phyloP scores from a whole-genome alignment of 805 yeast species.

The Yarrowia bubula region DNA sequence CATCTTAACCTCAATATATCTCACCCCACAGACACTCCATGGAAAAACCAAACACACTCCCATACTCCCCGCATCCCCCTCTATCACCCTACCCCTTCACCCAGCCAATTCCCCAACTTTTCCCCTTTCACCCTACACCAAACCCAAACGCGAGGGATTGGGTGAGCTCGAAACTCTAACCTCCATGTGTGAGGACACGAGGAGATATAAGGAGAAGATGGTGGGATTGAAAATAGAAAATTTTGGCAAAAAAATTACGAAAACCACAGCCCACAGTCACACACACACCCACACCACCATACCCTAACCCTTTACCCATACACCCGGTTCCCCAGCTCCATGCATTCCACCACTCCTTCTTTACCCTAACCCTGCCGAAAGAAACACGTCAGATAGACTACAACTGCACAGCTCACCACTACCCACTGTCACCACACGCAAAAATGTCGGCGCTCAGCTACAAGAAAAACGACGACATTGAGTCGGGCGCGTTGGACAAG shows the following conservation, averaged over 20 bases:
- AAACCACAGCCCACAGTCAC: no score
- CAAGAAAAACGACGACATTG: conserved; percentile 79
- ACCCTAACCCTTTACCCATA: no score
- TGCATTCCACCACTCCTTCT: neutral
- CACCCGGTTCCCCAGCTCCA: no score
- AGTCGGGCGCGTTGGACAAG: conserved; percentile 77
- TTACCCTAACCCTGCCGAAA: conserved; percentile 15
- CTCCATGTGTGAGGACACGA: no score
- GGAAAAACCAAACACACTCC: neutral
- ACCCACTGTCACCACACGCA: neutral
- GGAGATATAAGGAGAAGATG: no score
- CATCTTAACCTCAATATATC: no score
- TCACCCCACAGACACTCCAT: no score
- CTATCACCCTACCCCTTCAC: neutral
- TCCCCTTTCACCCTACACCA: no score
- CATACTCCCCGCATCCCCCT: neutral
- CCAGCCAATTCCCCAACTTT: no score
- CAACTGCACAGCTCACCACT: neutral
- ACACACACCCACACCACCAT: no score
- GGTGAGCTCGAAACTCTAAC: neutral
- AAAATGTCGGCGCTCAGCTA: conserved; percentile 78
- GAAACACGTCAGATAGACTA: conserved; percentile 22
- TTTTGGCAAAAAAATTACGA: neutral
- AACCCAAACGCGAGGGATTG: neutral
- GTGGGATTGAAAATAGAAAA: no score